Base-by-base conservation (phyloP, 352 stramenopile species). In the Phytopythium cucurbitacearum region DNA sequence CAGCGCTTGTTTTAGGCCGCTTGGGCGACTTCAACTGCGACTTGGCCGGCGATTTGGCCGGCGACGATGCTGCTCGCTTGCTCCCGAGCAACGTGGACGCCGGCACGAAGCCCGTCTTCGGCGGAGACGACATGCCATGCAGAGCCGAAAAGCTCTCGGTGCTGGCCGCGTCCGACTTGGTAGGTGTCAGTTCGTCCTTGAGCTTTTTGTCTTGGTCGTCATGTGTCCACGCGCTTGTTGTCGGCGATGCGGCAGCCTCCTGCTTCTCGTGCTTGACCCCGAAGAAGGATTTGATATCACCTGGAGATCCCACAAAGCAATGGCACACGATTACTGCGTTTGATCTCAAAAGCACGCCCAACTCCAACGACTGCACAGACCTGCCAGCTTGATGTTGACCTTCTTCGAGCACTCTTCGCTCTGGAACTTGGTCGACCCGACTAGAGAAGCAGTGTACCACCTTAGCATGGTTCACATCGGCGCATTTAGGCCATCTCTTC, bases 361-460 rank as follows among this genome's bases (percentile, higher is more conserved):
- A 36, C 37, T 11, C 3, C 36, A 9, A 35, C 10, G 9, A 1
- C 48, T 5, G 3, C 16, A 41, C 33, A 16, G 56, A 91, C 83
- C 79, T 65, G 76, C 74, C 47, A 81, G 76, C 34, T 88, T 87
- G 57, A 90, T 85, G 51, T 93, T 65, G 10, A 94, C 57, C 55
- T 89, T 84, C 51, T 85, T 85, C 12, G 78, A 51, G 44, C 84
- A 94, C 21, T 88, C 65, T 61, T 87, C 64, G 39, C 76, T 81
- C 51, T 94, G 80, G 47, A 87, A 91, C 55, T 87, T 78, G 40
- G 69, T 87, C 16, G 72, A 83, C 7, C 84, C 80, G 44, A 93
- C 83, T 93, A 51, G 43, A 62, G n/a, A 11, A 34, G 12, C 21
- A 28, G 1, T 28, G 21, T 2, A 28, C 21, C 21, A 28, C 21